Evolutionary conservation across 176 grass and related monocot genomes (phyloP).

Genomic region (Alloteropsis semialata): DNA sequence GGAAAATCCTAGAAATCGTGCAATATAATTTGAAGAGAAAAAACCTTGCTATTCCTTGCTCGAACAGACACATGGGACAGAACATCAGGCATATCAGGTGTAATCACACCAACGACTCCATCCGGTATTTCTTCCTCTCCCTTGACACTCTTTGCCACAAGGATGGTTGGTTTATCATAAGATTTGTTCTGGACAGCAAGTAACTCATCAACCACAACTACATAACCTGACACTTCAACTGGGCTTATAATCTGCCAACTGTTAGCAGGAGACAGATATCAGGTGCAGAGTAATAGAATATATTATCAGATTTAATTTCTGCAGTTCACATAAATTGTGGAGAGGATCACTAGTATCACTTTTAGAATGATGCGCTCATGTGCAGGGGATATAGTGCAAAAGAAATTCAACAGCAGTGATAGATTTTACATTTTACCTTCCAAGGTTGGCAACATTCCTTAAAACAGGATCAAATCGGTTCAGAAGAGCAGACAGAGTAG

Average conservation of each 20-base stretch:
- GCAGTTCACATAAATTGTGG: neutral
- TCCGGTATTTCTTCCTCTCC: slow-evolving; percentile 98
- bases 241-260: slow-evolving; percentile 99
- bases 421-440: slow-evolving; percentile 63
- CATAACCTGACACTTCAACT: slow-evolving; percentile 83
- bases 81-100: slow-evolving; percentile 99
- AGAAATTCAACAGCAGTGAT: neutral
- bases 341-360: slow-evolving; percentile 7
- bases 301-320: slow-evolving; percentile 10
- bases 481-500: slow-evolving; percentile 89
- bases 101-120: slow-evolving; percentile 87
- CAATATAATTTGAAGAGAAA: slow-evolving; percentile 18
- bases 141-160: slow-evolving; percentile 91
- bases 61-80: slow-evolving; percentile 97
- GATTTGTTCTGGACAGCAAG: slow-evolving; percentile 81
- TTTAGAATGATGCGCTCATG: neutral
- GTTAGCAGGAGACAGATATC: slow-evolving; percentile 31
- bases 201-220: slow-evolving; percentile 74
- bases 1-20: neutral
- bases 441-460: slow-evolving; percentile 76
- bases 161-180: slow-evolving; percentile 79
- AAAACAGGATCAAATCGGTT: slow-evolving; percentile 96
- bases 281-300: slow-evolving; percentile 35
- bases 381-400: neutral
- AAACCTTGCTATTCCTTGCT: slow-evolving; percentile 98